Evolutionary conservation across 2,329 filamentous ascomycete genomes (phyloP).

Genomic region (Fusarium sambucinum): DNA sequence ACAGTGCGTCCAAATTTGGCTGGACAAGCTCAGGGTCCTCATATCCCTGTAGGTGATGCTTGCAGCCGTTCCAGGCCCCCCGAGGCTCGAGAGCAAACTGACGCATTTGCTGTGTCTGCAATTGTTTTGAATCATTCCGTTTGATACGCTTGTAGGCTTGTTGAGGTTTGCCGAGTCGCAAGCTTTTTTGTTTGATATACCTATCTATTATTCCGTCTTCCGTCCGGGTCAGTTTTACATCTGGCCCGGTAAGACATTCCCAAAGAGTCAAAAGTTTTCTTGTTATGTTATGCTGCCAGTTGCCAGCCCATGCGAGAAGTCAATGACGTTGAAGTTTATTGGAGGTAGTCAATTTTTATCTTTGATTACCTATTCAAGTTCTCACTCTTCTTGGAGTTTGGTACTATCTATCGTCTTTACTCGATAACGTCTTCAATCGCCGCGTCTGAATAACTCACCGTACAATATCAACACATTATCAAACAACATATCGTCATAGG

Average conservation of each 20-base stretch:
- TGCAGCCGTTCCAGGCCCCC: conserved; percentile 4
- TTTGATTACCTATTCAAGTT: background rate
- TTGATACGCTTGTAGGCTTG: conserved; percentile 11
- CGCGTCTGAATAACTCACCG: background rate
- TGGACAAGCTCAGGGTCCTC: conserved; percentile 28
- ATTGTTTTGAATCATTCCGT: conserved; percentile 5
- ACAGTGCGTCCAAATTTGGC: conserved; percentile 19
- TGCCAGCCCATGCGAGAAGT: background rate
- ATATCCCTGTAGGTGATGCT: conserved; percentile 25
- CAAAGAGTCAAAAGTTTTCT: background rate
- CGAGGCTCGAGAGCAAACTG: background rate
- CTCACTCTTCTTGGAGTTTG: no score
- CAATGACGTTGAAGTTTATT: background rate
- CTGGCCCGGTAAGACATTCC: background rate
- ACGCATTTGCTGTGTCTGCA: conserved; percentile 7
- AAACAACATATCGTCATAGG: conserved; percentile 14
- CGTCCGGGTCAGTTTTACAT: background rate
- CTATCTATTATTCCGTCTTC: background rate
- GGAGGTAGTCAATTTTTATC: no score
- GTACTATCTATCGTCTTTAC: background rate
- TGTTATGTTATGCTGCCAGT: background rate
- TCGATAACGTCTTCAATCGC: background rate
- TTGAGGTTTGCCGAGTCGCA: conserved; percentile 12
- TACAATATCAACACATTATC: conserved; percentile 3
- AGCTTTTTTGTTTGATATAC: conserved; percentile 5